Conservation (phyloP, 805 yeast species). For the Saturnispora diversa region DNA sequence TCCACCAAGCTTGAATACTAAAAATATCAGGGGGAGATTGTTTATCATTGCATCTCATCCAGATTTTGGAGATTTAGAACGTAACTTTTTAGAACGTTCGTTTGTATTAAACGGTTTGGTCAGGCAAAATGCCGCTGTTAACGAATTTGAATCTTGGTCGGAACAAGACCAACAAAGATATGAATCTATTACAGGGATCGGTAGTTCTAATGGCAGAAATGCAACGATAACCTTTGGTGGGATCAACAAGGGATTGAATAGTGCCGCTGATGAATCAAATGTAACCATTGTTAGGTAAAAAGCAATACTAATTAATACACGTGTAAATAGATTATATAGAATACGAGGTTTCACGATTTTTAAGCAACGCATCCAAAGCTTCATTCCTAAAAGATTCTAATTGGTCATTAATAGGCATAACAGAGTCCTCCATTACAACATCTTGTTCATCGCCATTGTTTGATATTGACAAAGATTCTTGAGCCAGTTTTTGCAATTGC, state of each 20-base stretch:
- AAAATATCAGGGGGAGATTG: slow-evolving; percentile 14
- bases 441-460: neutral
- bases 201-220: neutral
- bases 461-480: neutral
- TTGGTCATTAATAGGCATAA: neutral
- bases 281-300: neutral
- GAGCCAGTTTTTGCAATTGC: slow-evolving; percentile 13
- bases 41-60: slow-evolving; percentile 15
- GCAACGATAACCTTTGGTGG: neutral
- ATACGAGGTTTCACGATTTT: neutral
- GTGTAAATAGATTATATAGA: slow-evolving; percentile 1
- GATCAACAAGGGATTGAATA: neutral
- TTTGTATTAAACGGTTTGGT: slow-evolving; percentile 24
- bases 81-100: slow-evolving; percentile 27
- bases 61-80: slow-evolving; percentile 25
- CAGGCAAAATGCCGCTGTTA: slow-evolving; percentile 19
- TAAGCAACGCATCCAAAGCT: slow-evolving; percentile 2
- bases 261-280: neutral
- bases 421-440: neutral
- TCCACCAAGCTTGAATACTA: slow-evolving; percentile 1
- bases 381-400: neutral
- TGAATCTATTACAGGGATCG: neutral
- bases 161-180: slow-evolving; percentile 12
- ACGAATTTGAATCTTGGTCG: slow-evolving; percentile 18
- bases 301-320: neutral